These are phyloP conservation scores for Xanthoconium purpureum DNA, from an alignment of 768 basidiomycete species.

Conservation along the genomic window DNA sequence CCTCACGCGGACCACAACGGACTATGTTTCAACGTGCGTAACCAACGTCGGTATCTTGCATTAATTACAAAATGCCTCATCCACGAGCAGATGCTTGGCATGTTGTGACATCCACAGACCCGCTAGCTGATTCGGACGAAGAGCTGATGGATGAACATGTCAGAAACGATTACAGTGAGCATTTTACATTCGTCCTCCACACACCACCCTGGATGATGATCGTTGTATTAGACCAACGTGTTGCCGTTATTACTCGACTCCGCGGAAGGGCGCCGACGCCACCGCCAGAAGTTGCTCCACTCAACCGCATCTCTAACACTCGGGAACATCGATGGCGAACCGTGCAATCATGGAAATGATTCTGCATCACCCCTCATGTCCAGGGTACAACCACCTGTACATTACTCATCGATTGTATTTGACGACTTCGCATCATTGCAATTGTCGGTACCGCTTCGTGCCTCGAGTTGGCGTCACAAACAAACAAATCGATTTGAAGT, in stretches of 20 bases:
- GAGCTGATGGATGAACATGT: conserved; percentile 63
- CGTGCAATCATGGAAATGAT: conserved; percentile 34
- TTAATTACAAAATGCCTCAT: background rate
- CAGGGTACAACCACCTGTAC: conserved; percentile 3
- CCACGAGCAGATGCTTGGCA: conserved; percentile 67
- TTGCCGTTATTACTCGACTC: conserved; percentile 51
- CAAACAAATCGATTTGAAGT: background rate
- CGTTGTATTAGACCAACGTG: conserved; percentile 42
- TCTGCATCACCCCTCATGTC: background rate
- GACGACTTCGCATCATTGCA: background rate
- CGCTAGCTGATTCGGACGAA: conserved; percentile 70
- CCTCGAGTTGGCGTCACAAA: no score
- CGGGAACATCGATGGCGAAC: conserved; percentile 37
- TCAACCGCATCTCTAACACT: conserved; percentile 15
- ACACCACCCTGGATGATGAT: background rate
- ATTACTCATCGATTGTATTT: conserved; percentile 4
- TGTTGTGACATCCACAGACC: conserved; percentile 57
- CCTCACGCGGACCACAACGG: conserved; percentile 31
- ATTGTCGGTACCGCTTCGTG: no score
- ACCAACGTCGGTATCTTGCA: background rate
- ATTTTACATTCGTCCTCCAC: background rate
- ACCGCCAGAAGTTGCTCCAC: conserved; percentile 26
- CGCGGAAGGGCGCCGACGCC: conserved; percentile 51
- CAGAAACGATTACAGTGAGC: conserved; percentile 64
- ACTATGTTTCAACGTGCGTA: conserved; percentile 46